Conservation (phyloP, 148 eudicot genomes). For the Heliosperma pusillum region DNA sequence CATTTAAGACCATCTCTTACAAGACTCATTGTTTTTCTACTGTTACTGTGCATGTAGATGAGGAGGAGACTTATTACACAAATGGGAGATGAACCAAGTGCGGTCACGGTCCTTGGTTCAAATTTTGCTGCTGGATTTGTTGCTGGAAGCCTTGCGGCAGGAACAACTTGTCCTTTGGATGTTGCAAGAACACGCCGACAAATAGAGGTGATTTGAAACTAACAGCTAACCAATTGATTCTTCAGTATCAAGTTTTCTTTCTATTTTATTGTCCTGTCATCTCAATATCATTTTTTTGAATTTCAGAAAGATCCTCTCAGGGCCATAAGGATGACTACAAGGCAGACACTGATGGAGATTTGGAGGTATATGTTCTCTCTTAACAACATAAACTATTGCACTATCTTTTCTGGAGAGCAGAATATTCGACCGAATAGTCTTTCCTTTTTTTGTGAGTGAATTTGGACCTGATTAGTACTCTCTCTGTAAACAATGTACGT, state of each 20-base stretch:
- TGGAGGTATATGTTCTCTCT: constrained; percentile 58
- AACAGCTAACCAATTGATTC: background rate
- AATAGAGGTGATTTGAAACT: constrained; percentile 61
- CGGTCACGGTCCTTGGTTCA: constrained; percentile 55
- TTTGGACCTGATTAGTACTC: too few species aligned
- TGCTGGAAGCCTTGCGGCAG: constrained; percentile 97
- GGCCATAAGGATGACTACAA: constrained; percentile 86
- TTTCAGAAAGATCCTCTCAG: constrained; percentile 75
- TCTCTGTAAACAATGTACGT: too few species aligned
- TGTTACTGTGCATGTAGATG: constrained; percentile 38
- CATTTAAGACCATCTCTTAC: background rate
- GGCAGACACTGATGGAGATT: constrained; percentile 69
- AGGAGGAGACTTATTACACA: constrained; percentile 57
- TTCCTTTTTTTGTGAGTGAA: too few species aligned
- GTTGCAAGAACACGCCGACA: constrained; percentile 96
- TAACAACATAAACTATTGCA: background rate
- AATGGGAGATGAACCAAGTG: constrained; percentile 60
- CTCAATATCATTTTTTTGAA: constrained; percentile 3
- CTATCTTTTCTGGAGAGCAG: background rate
- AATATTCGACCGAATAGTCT: too few species aligned
- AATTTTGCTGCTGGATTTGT: constrained; percentile 91
- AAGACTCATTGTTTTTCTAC: background rate
- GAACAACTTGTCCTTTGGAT: constrained; percentile 95
- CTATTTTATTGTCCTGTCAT: background rate
- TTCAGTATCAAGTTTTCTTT: background rate